Conservation (phyloP, 2,329 filamentous ascomycete genomes). For the Fusarium decemcellulare region DNA sequence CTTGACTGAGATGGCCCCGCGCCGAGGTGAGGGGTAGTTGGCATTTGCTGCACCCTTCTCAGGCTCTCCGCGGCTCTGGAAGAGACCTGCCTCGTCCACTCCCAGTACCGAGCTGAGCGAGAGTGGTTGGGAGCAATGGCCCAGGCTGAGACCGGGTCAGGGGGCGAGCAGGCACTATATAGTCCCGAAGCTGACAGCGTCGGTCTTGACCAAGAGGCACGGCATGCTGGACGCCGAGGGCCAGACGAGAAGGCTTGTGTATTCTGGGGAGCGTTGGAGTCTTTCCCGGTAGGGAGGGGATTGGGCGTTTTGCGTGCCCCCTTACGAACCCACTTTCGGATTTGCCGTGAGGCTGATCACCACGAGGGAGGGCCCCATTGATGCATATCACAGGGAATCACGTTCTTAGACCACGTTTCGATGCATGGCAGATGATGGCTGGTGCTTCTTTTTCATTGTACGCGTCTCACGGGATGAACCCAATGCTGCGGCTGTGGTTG, state of each 20-base stretch:
- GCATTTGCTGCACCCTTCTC: conserved; percentile 49
- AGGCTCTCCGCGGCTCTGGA: conserved; percentile 50
- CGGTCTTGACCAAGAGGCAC: conserved; percentile 41
- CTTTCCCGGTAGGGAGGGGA: conserved; percentile 47
- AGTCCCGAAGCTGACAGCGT: conserved; percentile 48
- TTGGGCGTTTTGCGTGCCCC: conserved; percentile 48
- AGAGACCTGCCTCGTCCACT: conserved; percentile 48
- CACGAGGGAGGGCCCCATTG: conserved; percentile 50
- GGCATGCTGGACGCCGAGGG: conserved; percentile 38
- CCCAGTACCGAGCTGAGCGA: conserved; percentile 49
- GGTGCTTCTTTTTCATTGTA: conserved; percentile 57
- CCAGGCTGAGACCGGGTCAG: conserved; percentile 46
- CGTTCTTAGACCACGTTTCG: conserved; percentile 64
- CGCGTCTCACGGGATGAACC: conserved; percentile 47
- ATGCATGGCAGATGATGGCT: conserved; percentile 66
- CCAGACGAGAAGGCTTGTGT: conserved; percentile 48
- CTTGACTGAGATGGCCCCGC: conserved; percentile 79
- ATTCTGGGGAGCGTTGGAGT: conserved; percentile 50
- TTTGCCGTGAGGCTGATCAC: conserved; percentile 45
- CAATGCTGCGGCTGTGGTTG: conserved; percentile 45
- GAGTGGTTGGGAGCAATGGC: conserved; percentile 48
- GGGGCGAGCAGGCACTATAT: conserved; percentile 48
- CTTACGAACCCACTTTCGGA: conserved; percentile 46
- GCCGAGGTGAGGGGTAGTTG: conserved; percentile 50
- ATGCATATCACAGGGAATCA: conserved; percentile 55